Conservation (phyloP, 1,139 yeast species). For the Geotrichum candidum region DNA sequence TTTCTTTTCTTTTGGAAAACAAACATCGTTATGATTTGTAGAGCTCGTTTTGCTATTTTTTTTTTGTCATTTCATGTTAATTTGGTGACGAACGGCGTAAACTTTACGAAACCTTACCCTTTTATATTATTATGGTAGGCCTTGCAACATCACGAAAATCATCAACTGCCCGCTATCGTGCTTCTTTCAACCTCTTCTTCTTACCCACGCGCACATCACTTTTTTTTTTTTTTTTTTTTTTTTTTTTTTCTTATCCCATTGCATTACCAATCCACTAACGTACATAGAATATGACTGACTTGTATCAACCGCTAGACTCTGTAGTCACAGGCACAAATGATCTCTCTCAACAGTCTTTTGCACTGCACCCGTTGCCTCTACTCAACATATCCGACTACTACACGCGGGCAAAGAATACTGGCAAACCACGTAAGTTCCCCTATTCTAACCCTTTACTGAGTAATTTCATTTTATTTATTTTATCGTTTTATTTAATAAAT, state of each 20-base stretch:
- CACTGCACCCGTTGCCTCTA: conserved; percentile 35
- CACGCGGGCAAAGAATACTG: conserved; percentile 27
- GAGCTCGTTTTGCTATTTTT: too few species aligned
- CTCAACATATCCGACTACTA: conserved; percentile 36
- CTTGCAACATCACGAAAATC: too few species aligned
- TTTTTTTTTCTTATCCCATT: not conserved
- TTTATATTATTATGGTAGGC: not conserved
- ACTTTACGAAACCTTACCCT: not conserved
- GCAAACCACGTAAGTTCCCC: conserved; percentile 15
- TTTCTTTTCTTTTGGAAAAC: not conserved
- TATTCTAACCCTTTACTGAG: not conserved
- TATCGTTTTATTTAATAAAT: not conserved
- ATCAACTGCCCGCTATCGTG: too few species aligned
- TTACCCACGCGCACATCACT: too few species aligned
- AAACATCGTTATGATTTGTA: not conserved
- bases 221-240: not conserved
- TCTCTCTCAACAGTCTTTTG: conserved; percentile 21
- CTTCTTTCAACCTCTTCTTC: too few species aligned
- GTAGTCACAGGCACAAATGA: not conserved
- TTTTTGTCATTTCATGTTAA: too few species aligned
- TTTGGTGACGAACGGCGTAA: not conserved
- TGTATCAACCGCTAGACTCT: not conserved
- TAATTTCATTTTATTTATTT: too few species aligned
- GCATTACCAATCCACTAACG: not conserved
- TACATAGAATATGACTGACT: not conserved